A percentile compares a stretch with the other conserved stretches of the same genome.
Evolutionary conservation across 495 filamentous ascomycete genomes (phyloP).

Genomic region (Xylaria bambusicola): DNA sequence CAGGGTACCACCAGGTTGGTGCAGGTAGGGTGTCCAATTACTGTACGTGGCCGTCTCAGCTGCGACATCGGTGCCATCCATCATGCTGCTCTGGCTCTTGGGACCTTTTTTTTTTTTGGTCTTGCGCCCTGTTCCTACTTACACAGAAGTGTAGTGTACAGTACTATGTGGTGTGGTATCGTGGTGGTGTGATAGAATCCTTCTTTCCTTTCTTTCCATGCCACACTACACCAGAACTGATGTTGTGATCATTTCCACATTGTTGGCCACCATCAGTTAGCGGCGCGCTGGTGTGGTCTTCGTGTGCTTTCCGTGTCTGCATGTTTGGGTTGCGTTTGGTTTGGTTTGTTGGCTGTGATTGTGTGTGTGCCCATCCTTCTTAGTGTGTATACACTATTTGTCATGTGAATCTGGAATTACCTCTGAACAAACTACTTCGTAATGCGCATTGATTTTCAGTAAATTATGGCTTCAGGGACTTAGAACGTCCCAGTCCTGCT

Average conservation of each 20-base stretch:
- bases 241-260: not conserved
- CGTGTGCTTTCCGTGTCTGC: not conserved
- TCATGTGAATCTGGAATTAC: not conserved
- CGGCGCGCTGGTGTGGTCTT: no score
- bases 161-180: no score
- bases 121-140: not conserved
- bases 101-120: not conserved
- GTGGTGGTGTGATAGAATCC: not conserved
- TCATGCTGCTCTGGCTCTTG: no score
- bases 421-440: not conserved
- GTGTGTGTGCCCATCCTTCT: not conserved
- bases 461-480: no score
- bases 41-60: not conserved
- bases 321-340: no score
- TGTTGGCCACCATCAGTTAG: not conserved
- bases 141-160: no score
- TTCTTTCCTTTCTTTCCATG: not conserved
- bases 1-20: not conserved
- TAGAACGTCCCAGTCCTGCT: no score
- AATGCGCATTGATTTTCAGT: no score
- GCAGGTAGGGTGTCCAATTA: no score
- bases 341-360: not conserved
- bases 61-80: not conserved
- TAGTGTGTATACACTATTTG: not conserved
- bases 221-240: no score